Conservation (phyloP, 495 filamentous ascomycete genomes). For the Trichoderma reesei region DNA sequence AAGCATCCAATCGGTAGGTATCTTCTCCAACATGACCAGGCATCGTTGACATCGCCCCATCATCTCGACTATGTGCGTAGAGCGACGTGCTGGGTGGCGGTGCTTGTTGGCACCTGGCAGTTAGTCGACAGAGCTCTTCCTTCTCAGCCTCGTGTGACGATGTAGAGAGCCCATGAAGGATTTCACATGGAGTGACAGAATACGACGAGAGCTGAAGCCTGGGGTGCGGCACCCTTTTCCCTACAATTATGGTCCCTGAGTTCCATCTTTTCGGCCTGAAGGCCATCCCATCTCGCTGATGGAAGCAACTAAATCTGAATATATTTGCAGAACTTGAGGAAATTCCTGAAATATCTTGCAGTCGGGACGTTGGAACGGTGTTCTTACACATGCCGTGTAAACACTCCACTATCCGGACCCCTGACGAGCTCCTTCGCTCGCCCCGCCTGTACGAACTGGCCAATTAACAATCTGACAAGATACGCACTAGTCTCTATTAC, state of each 20-base stretch:
- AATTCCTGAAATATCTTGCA: not conserved
- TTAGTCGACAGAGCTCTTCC: not conserved
- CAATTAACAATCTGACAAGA: slow-evolving; percentile 13
- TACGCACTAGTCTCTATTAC: slow-evolving; percentile 14
- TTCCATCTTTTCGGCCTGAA: not conserved
- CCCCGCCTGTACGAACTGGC: slow-evolving; percentile 13
- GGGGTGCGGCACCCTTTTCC: not conserved
- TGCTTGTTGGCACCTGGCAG: not conserved
- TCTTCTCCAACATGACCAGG: not conserved
- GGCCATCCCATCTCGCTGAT: not conserved
- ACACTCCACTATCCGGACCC: not conserved
- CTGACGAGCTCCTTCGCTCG: not conserved
- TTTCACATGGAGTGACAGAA: not conserved
- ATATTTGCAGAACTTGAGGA: not conserved
- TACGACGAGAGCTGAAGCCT: not conserved
- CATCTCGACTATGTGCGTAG: not conserved
- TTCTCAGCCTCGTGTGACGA: not conserved
- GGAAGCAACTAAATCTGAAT: not conserved
- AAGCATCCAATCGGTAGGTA: slow-evolving; percentile 13
- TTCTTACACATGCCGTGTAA: not conserved
- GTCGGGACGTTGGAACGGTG: not conserved
- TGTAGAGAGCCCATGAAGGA: not conserved
- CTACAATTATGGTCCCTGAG: not conserved
- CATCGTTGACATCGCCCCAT: not conserved
- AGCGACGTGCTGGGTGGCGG: not conserved